A percentile compares a stretch with the other conserved stretches of the same genome.
phyloP scores from a whole-genome alignment of 371 early-diverging fungal species.

The Phascolomyces articulosus region DNA sequence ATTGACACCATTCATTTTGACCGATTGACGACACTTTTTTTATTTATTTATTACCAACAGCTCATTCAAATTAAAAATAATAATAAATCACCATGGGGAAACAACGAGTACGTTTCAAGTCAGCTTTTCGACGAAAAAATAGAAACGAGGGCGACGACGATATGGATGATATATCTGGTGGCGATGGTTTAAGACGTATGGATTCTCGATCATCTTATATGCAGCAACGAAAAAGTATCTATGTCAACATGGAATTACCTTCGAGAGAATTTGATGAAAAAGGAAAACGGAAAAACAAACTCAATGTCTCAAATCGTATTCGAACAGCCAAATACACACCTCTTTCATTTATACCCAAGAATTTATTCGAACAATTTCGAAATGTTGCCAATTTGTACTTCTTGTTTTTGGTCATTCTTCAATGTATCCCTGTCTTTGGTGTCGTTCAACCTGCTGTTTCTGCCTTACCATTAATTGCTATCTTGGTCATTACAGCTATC shows the following conservation, averaged over 20 bases:
- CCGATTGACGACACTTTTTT: too few relatives aligned
- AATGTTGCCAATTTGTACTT: constrained; percentile 95
- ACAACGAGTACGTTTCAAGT: constrained; percentile 11
- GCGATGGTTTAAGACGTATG: constrained; percentile 27
- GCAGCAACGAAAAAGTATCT: constrained; percentile 41
- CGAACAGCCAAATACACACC: constrained; percentile 86
- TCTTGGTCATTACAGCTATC: constrained; percentile 82
- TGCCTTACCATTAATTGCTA: constrained; percentile 81
- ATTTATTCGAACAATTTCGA: constrained; percentile 91
- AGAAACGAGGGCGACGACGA: constrained; percentile 16
- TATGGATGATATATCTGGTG: not conserved
- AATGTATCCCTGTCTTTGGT: constrained; percentile 75
- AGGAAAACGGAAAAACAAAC: constrained; percentile 16
- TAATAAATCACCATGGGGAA: not conserved
- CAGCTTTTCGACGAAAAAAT: constrained; percentile 14
- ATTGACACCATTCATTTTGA: too few relatives aligned
- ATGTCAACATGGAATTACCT: constrained; percentile 42
- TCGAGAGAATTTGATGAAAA: constrained; percentile 32
- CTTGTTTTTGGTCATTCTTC: constrained; percentile 83
- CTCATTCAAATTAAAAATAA: too few relatives aligned
- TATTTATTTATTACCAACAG: too few relatives aligned
- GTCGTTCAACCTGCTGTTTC: constrained; percentile 79
- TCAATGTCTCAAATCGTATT: constrained; percentile 64
- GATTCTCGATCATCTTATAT: constrained; percentile 48
- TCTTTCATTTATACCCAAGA: constrained; percentile 89